These are phyloP conservation scores for Eucalyptus leucophloia DNA, from an alignment of 345 rosid genomes.

Conservation along the genomic window DNA sequence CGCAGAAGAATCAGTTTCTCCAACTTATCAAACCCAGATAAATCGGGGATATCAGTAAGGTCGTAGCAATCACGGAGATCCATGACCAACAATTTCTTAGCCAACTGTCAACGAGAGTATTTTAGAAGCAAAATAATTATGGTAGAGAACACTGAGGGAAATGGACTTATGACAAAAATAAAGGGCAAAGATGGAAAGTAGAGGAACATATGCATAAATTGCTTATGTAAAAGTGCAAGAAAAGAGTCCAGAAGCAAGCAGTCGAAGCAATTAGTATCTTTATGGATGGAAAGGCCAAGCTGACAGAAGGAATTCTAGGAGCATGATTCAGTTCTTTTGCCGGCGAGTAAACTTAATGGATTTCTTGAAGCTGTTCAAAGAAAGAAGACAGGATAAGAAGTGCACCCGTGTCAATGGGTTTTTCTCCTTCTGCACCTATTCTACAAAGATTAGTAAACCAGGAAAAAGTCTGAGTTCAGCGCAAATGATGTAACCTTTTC, in stretches of 20 bases:
- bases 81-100: constrained; percentile 28
- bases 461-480: background rate
- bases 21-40: constrained; percentile 11
- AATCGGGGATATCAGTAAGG: constrained; percentile 26
- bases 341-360: background rate
- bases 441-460: background rate
- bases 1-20: constrained; percentile 26
- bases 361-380: background rate
- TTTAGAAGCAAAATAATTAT: background rate
- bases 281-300: background rate
- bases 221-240: background rate
- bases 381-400: background rate
- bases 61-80: constrained; percentile 17
- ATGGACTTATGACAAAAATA: background rate
- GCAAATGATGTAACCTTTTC: background rate
- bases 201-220: background rate
- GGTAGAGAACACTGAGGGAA: background rate
- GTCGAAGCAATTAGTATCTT: background rate
- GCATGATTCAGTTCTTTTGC: background rate
- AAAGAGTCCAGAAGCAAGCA: background rate
- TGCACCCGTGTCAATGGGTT: background rate
- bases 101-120: background rate
- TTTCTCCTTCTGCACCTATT: background rate
- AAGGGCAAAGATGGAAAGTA: background rate
- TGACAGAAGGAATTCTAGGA: background rate